These are phyloP conservation scores for Brassica cretica DNA, from an alignment of 345 rosid species.

Conservation along the genomic window DNA sequence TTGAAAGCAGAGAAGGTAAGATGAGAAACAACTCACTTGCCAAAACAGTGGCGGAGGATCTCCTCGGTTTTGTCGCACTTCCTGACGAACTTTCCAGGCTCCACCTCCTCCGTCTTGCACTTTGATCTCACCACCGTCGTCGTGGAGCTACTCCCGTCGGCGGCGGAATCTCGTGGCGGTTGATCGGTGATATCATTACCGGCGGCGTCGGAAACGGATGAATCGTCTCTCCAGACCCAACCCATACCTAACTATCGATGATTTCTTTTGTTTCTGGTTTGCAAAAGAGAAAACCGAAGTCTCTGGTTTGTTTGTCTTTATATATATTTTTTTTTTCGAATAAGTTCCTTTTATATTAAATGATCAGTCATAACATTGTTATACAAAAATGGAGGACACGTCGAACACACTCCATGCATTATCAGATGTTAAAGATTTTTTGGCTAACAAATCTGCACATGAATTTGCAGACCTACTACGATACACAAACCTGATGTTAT, in stretches of 20 bases:
- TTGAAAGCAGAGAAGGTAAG: too few relatives aligned
- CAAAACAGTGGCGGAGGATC: constrained; percentile 67
- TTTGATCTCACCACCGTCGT: constrained; percentile 61
- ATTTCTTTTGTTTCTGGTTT: background rate
- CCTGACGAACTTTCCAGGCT: constrained; percentile 71
- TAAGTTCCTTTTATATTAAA: too few relatives aligned
- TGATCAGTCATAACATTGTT: too few relatives aligned
- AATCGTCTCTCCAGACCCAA: constrained; percentile 62
- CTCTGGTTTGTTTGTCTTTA: background rate
- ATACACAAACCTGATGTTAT: too few relatives aligned
- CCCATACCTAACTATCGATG: constrained; percentile 48
- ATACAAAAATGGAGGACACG: too few relatives aligned
- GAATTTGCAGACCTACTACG: too few relatives aligned
- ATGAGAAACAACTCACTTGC: constrained; percentile 48
- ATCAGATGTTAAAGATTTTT: too few relatives aligned
- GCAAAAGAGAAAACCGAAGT: background rate
- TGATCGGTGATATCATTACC: constrained; percentile 18
- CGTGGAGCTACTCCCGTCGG: constrained; percentile 54
- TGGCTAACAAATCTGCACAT: too few relatives aligned
- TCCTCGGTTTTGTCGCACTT: constrained; percentile 90
- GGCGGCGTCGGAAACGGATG: constrained; percentile 28
- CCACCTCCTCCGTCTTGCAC: constrained; percentile 91
- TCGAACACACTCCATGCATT: too few relatives aligned
- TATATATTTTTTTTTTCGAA: too few relatives aligned
- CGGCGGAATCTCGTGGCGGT: constrained; percentile 10